These are phyloP conservation scores for Rhizopogon roseolus DNA, from an alignment of 768 basidiomycete genomes.

Conservation along the genomic window DNA sequence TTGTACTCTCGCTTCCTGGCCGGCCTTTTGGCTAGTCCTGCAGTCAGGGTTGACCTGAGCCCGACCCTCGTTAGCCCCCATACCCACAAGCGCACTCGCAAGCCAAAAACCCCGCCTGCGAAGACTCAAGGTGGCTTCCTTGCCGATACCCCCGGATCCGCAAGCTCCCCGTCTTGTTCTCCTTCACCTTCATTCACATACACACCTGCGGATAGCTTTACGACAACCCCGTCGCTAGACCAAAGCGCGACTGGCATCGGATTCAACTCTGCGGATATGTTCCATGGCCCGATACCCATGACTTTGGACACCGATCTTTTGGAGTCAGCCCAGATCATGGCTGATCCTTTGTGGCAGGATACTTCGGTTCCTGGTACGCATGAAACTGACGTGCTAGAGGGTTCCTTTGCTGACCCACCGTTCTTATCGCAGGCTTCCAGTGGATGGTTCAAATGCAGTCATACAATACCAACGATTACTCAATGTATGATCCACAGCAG, in stretches of 20 bases:
- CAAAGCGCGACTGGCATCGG: neutral
- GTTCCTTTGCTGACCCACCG: neutral
- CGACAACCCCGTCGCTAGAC: neutral
- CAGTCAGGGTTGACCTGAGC: neutral
- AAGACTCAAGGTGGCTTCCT: neutral
- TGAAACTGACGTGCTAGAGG: neutral
- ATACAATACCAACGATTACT: constrained; percentile 18
- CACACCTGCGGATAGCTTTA: neutral
- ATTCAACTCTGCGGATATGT: constrained; percentile 21
- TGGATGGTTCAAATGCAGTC: constrained; percentile 31
- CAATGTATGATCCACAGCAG: constrained; percentile 18
- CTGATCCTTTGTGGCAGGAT: constrained; percentile 54
- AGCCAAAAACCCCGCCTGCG: neutral
- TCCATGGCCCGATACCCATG: constrained; percentile 41
- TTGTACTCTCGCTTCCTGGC: constrained; percentile 77
- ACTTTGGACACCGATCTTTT: constrained; percentile 57
- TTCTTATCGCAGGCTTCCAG: constrained; percentile 23
- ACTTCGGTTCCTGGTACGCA: constrained; percentile 49
- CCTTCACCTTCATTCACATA: constrained; percentile 8
- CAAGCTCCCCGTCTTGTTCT: constrained; percentile 33
- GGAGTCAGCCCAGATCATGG: constrained; percentile 56
- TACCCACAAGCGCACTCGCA: neutral
- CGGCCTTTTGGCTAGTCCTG: constrained; percentile 51
- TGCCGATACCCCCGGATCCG: constrained; percentile 14
- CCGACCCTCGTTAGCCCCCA: neutral